Evolutionary conservation across 306 rosid species (phyloP), one percentile per base, ranked within the genome.

Genomic region (Sophora flavescens): DNA sequence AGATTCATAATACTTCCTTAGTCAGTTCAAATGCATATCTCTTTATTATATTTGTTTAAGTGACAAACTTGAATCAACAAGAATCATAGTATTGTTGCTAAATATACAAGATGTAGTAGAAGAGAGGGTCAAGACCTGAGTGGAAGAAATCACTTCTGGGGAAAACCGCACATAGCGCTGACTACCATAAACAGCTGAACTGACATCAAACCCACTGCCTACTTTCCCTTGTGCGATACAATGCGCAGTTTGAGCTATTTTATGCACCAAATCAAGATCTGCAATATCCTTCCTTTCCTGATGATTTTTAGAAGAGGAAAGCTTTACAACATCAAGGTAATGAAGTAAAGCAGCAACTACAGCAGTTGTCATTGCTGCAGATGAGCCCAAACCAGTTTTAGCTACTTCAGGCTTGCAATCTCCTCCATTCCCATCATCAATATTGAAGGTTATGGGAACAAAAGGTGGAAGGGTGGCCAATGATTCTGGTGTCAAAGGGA

Each of bases 171-270:
- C 92, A 82, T 95, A 95, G 41, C 96, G 93, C 14, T 95, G 99
- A 86, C 99, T 92, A n/a, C 99, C 99, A 88, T 90, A 92, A 78
- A 92, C 97, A 11, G 98, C 99, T 82, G 99, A 92, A 78, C 96
- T 91, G 81, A 95, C 97, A 84, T 95, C 99, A 89, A 92, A 95
- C 66, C 99, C 99, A 74, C 99, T 92, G 66, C 99, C 99, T 75
- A 95, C 96, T 87, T 95, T 95, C 70, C 99, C 99, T 58, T 95
- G 99, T 33, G 99, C 96, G 82, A 92, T 81, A 78, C 97, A 95
- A 68, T 95, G 99, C 60, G 99, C 97, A 58, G 91, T 91, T 88
- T 95, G 99, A 87, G 99, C 92, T 78, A 95, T 91, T 62, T 88
- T 83, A 82, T 95, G 99, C 80, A 95, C 93, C 63, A 86, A 15